These are phyloP conservation scores for Stephania yunnanensis DNA, from an alignment of 164 flowering plant genomes.

Conservation along the genomic window DNA sequence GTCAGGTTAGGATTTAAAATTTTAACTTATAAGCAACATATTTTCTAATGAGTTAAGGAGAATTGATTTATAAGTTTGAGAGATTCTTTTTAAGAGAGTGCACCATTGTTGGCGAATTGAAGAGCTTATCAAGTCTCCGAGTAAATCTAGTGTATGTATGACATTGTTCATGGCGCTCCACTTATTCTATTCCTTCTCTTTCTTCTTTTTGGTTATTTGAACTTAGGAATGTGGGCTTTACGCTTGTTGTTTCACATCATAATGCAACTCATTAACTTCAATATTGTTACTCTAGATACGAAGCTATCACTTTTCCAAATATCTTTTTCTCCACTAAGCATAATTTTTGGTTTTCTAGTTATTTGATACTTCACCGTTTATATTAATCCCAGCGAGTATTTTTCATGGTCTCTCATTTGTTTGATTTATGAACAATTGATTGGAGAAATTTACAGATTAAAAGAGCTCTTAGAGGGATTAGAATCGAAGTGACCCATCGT, in stretches of 20 bases:
- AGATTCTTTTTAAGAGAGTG: too few species aligned
- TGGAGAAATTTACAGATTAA: slow-evolving; percentile 40
- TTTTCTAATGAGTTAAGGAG: too few species aligned
- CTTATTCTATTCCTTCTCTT: background rate
- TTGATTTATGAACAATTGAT: background rate
- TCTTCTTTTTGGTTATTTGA: too few species aligned
- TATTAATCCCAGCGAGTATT: background rate
- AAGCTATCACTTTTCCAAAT: too few species aligned
- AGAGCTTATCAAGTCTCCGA: background rate
- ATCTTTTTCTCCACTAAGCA: background rate
- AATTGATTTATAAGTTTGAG: too few species aligned
- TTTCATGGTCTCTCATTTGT: background rate
- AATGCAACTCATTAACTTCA: background rate
- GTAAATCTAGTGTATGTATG: background rate
- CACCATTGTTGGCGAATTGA: too few species aligned
- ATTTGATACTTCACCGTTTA: background rate
- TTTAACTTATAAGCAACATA: too few species aligned
- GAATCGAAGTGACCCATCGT: slow-evolving; percentile 60
- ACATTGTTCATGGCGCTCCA: background rate
- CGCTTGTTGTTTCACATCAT: background rate
- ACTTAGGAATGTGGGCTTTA: too few species aligned
- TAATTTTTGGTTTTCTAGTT: background rate
- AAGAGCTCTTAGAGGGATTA: slow-evolving; percentile 73
- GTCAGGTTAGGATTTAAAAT: too few species aligned
- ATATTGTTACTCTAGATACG: background rate